phyloP scores from a whole-genome alignment of 2,329 filamentous ascomycete genomes.

The Pezicula carpinea region DNA sequence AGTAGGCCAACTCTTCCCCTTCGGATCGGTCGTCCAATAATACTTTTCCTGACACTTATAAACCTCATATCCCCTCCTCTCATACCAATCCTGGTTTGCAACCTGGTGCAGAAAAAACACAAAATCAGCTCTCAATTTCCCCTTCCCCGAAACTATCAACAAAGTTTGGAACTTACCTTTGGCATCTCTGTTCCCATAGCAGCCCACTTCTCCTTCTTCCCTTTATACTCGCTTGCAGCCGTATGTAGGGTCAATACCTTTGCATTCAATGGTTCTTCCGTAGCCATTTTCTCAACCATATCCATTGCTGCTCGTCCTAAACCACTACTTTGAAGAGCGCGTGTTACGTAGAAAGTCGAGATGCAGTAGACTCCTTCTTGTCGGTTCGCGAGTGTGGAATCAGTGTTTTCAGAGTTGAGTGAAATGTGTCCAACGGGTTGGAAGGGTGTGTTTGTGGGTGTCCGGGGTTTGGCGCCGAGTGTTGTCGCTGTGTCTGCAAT shows the following conservation, averaged over 20 bases:
- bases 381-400: constrained; percentile 5
- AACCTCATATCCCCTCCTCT: constrained; percentile 19
- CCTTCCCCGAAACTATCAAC: not conserved
- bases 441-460: constrained; percentile 13
- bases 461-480: constrained; percentile 14
- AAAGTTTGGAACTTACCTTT: constrained; percentile 3
- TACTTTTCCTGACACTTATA: constrained; percentile 10
- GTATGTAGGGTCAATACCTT: constrained; percentile 17
- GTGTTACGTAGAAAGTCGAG: constrained; percentile 20
- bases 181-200: constrained; percentile 9
- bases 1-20: constrained; percentile 15
- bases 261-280: constrained; percentile 16
- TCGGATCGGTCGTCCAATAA: constrained; percentile 11
- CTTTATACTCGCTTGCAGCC: constrained; percentile 1
- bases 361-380: constrained; percentile 19
- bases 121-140: not conserved
- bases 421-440: constrained; percentile 24
- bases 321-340: constrained; percentile 19
- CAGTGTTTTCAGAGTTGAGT: constrained; percentile 10
- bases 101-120: no score
- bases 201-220: constrained; percentile 12
- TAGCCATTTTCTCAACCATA: constrained; percentile 15
- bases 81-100: constrained; percentile 23
- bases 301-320: constrained; percentile 21
- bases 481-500: constrained; percentile 16